Base-by-base conservation (phyloP, 768 basidiomycete species). In the Calocera cornea region DNA sequence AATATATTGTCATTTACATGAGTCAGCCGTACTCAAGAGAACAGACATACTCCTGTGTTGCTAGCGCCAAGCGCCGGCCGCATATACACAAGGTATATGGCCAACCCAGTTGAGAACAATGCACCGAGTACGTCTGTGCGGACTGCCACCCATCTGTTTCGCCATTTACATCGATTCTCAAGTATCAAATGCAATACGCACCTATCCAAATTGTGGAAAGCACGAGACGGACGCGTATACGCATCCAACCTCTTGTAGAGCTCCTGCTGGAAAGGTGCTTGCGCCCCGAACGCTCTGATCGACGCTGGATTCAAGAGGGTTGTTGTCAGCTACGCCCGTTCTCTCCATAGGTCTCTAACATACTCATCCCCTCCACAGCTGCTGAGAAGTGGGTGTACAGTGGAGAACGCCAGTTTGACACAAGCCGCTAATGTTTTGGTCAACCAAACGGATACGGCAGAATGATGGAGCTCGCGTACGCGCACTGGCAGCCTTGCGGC, bases 41-140 rank as follows among this genome's bases (percentile, higher is more conserved):
- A 33, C 14, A 60, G 27, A 60, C 54, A 2, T 60, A 60, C 54
- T 33, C 78, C 82, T 12, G 77, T 76, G 19, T 79, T 77, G 0
- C 79, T 78, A 1, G 79, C 73, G 29, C 79, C 78, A 76, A 81
- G 79, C 14, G 73, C 69, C 2, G 72, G 73, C 34, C 44, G 65
- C 81, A 76, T 44, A 69, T 85, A 85, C 2, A 84, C 76, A 17
- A 88, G 77, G 72, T 85, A 86, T 1, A 79, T 74, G n/a, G 84
- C 86, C 2, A 88, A 75, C 1, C 76, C 74, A 10, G 82, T 75
- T 0, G 84, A 79, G 72, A 88, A 88, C 12, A 84, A 27, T 2
- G 78, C 80, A 1, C 85, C 86, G 2, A 88, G 75, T 40, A 80
- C 73, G 72, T 92, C 89, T 41, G 90, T 79, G 68, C 82, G 79